Base-by-base conservation (phyloP, 176 grass and related monocot genomes). In the Pontederia crassipes region DNA sequence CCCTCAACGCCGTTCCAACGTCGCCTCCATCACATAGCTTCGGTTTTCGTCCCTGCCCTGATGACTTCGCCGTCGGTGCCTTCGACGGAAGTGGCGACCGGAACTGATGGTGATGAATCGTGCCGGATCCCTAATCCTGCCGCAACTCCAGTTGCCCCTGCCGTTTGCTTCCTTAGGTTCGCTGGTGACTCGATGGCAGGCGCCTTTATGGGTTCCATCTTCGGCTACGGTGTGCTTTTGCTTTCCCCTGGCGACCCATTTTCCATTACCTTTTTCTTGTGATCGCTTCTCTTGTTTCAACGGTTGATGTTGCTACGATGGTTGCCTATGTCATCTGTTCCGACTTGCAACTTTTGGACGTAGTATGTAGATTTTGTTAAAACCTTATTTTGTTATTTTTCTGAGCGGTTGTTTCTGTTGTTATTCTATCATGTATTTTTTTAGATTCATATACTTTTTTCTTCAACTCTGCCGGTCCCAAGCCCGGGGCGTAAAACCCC, bases 181-280 rank as follows among this genome's bases (percentile, higher is more conserved):
- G 87, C 64, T 17, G 87, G 83, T 0, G 93, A 98, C 76, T 82
- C 89, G 29, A 66, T 76, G 10, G 84, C 83, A 14, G 87, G 93
- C 35, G 84, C 84, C 47, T 77, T 88, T 45, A 62, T 98, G 3
- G 87, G 93, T 57, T 85, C 84, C 79, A 74, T 98, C 63, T 67
- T 98, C 47, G 93, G 93, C 74, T 98, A 88, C 65, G 84, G 93
- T 98, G 50, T 7, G 61, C 63, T 51, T 72, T 56, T 8, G 48
- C 75, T 32, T 48, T 11, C 17, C 12, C 8, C 15, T 17, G 9
- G 10, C 47, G 2, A 12, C 73, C 47, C 51, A 0, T 16, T 73
- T 40, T 61, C 32, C 13, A 11, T 0, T 2, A 45, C 51, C 1
- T 45, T 58, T 18, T 3, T 57, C 0, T 11, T 12, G 9, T 49